Percentiles rank a stretch among this genome's conserved stretches.
phyloP scores from a whole-genome alignment of 73 alveolate species.

The Paraurostyla sp. region DNA sequence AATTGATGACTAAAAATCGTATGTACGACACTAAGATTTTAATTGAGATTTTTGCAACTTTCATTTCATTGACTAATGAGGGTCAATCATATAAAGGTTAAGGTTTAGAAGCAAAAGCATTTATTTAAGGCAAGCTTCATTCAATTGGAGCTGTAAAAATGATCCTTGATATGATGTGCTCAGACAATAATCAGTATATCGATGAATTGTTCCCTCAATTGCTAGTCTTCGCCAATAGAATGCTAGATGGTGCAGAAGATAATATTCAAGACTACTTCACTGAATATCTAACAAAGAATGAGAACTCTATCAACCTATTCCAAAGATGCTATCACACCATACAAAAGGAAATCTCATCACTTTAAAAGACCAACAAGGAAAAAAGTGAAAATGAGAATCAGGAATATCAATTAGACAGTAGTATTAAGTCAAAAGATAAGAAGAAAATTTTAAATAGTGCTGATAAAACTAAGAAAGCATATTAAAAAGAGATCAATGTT shows the following conservation, averaged over 20 bases:
- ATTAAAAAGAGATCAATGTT: conserved; percentile 24
- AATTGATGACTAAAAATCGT: not conserved
- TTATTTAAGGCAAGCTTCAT: conserved; percentile 11
- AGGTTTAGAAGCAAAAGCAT: conserved; percentile 37
- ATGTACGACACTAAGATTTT: conserved; percentile 19
- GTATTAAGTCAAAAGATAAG: not conserved
- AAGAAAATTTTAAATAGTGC: not conserved
- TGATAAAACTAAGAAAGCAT: conserved; percentile 27
- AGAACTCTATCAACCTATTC: conserved; percentile 29
- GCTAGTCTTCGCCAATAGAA: conserved; percentile 33
- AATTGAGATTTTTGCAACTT: conserved; percentile 31
- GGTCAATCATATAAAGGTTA: conserved; percentile 53
- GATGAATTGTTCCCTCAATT: conserved; percentile 63
- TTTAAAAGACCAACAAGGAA: conserved; percentile 4
- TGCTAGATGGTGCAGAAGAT: conserved; percentile 61
- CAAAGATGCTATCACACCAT: conserved; percentile 55
- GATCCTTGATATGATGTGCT: conserved; percentile 53
- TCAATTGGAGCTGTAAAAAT: conserved; percentile 44
- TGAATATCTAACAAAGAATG: conserved; percentile 14
- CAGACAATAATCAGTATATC: conserved; percentile 28
- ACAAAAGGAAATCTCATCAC: conserved; percentile 29
- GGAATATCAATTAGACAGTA: not conserved
- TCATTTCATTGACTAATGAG: not conserved
- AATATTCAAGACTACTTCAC: conserved; percentile 29
- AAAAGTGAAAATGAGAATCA: not conserved